Percentiles rank a stretch among this genome's conserved stretches.
phyloP scores from a whole-genome alignment of 371 early-diverging fungal species.

The Sporodiniella umbellata region DNA sequence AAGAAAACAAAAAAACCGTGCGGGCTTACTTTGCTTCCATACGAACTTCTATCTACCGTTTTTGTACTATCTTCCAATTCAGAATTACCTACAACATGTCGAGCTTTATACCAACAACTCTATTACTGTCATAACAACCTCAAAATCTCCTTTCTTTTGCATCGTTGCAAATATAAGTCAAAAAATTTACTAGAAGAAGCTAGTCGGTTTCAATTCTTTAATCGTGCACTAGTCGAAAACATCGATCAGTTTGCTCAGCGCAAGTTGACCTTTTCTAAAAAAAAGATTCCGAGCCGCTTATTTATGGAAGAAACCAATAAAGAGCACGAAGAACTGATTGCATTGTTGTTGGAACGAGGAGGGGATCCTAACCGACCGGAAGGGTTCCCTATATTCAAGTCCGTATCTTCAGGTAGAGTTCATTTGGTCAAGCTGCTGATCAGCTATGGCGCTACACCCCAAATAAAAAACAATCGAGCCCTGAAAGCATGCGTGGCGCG shows the following conservation, averaged over 20 bases:
- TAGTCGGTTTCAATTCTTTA: constrained; percentile 34
- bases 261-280: constrained; percentile 16
- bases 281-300: constrained; percentile 33
- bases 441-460: constrained; percentile 42
- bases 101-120: constrained; percentile 20
- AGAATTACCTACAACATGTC: constrained; percentile 24
- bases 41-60: constrained; percentile 35
- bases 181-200: constrained; percentile 22
- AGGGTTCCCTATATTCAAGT: constrained; percentile 55
- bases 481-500: constrained; percentile 39
- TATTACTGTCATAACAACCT: constrained; percentile 20
- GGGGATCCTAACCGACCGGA: constrained; percentile 43
- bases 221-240: constrained; percentile 9
- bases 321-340: constrained; percentile 15
- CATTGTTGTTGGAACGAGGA: constrained; percentile 32
- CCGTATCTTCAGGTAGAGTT: constrained; percentile 39
- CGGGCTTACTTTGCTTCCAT: constrained; percentile 23
- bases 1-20: constrained; percentile 10
- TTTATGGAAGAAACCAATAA: constrained; percentile 17
- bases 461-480: constrained; percentile 43
- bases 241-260: constrained; percentile 22
- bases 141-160: constrained; percentile 33
- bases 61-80: constrained; percentile 40
- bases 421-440: constrained; percentile 43
- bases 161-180: constrained; percentile 18